These are phyloP conservation scores for Penicillium brasilianum DNA, from an alignment of 2,329 filamentous ascomycete species.

Conservation along the genomic window DNA sequence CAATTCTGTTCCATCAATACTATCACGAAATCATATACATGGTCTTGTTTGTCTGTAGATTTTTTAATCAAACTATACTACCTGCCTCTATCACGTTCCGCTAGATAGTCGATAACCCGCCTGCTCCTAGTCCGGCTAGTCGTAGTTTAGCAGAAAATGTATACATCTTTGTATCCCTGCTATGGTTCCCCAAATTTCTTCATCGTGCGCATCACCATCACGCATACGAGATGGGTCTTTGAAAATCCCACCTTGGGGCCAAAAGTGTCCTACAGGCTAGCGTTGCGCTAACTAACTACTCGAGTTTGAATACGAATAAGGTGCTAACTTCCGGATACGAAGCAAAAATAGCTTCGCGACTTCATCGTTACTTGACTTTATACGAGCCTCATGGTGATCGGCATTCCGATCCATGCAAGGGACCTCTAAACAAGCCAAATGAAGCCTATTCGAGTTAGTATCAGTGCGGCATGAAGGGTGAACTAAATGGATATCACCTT, in stretches of 20 bases:
- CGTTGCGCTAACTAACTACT: not conserved
- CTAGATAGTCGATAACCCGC: not conserved
- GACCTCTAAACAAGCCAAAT: slow-evolving; percentile 6
- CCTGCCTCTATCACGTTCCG: not conserved
- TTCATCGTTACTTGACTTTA: not conserved
- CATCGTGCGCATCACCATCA: not conserved
- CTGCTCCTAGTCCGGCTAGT: no score
- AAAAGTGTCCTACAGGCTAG: not conserved
- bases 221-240: slow-evolving; percentile 6
- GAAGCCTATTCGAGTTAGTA: slow-evolving; percentile 8
- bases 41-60: not conserved
- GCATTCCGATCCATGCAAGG: not conserved
- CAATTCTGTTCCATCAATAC: not conserved
- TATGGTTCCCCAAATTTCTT: not conserved
- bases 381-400: slow-evolving; percentile 8
- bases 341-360: slow-evolving; percentile 8
- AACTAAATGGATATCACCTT: not conserved
- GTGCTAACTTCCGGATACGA: not conserved
- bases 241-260: slow-evolving; percentile 11
- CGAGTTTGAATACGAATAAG: not conserved
- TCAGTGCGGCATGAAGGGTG: no score
- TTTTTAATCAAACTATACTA: not conserved
- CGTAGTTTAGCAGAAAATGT: not conserved
- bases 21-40: not conserved
- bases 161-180: not conserved